Percentiles rank a stretch among this genome's conserved stretches.
Evolutionary conservation across 192 early-diverging fungal genomes (phyloP).

Genomic region (Linderina pennispora): DNA sequence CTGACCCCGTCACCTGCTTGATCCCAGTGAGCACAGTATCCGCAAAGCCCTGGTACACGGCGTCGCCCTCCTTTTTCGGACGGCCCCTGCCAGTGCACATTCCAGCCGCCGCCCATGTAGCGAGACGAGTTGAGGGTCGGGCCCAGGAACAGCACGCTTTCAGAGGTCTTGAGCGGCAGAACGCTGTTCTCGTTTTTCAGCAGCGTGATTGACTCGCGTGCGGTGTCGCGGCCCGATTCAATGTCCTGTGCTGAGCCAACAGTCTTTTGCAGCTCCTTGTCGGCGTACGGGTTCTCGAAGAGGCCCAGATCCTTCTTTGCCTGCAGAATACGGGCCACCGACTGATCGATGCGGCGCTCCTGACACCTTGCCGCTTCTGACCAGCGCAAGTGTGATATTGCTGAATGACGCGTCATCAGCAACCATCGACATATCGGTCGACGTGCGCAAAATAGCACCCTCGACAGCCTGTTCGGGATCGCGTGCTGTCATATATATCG

Average conservation of each 20-base stretch:
- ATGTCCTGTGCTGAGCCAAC: constrained; percentile 50
- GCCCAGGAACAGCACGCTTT: constrained; percentile 51
- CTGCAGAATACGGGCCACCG: constrained; percentile 52
- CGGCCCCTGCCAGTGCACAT: constrained; percentile 56
- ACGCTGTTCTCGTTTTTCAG: constrained; percentile 47
- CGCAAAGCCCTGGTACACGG: constrained; percentile 37
- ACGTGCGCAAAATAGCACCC: constrained; percentile 42
- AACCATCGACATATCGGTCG: constrained; percentile 60
- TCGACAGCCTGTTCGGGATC: constrained; percentile 40
- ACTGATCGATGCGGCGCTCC: constrained; percentile 45
- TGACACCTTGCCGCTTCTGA: constrained; percentile 26
- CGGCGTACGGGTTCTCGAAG: constrained; percentile 42
- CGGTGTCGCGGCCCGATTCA: constrained; percentile 45
- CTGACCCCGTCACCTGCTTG: constrained; percentile 13
- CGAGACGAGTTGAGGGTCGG: constrained; percentile 52
- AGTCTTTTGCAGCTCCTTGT: constrained; percentile 22
- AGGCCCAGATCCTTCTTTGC: constrained; percentile 63
- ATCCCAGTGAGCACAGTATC: constrained; percentile 22
- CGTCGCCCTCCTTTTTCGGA: constrained; percentile 34
- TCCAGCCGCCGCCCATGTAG: constrained; percentile 55
- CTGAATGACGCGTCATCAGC: constrained; percentile 52
- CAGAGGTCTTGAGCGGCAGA: constrained; percentile 41
- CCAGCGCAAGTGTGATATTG: constrained; percentile 26
- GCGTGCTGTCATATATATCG: constrained; percentile 37
- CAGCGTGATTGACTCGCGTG: constrained; percentile 53